Percentiles rank a stretch among this genome's conserved stretches.
Conservation (phyloP, 768 basidiomycete genomes). For the Suillus fuscotomentosus region DNA sequence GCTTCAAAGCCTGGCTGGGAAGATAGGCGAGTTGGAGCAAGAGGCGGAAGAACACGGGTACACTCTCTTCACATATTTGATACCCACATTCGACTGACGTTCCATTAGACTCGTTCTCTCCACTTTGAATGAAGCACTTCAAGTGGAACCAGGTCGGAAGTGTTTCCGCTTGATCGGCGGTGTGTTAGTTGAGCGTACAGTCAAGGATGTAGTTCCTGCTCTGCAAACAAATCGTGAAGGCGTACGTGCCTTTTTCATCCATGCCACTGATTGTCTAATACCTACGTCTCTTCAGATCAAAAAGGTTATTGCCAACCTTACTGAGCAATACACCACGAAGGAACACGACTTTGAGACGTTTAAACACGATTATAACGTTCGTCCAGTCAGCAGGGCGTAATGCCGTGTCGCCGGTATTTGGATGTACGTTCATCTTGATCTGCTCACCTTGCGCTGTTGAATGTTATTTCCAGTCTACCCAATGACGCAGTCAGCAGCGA, state of each 20-base stretch:
- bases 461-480: not conserved
- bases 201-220: slow-evolving; percentile 90
- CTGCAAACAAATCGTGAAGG: slow-evolving; percentile 88
- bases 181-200: slow-evolving; percentile 92
- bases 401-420: not conserved
- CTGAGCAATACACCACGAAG: slow-evolving; percentile 86
- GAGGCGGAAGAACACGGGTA: slow-evolving; percentile 96
- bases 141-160: slow-evolving; percentile 85
- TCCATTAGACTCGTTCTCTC: slow-evolving; percentile 76
- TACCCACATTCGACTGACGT: slow-evolving; percentile 1
- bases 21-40: slow-evolving; percentile 94
- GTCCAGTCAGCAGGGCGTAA: slow-evolving; percentile 45
- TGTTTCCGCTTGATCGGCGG: slow-evolving; percentile 97
- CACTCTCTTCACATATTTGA: slow-evolving; percentile 28
- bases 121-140: slow-evolving; percentile 80
- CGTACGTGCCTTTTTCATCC: slow-evolving; percentile 42
- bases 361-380: slow-evolving; percentile 75
- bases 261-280: slow-evolving; percentile 9
- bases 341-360: slow-evolving; percentile 82
- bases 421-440: not conserved
- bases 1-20: slow-evolving; percentile 85
- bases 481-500: not conserved
- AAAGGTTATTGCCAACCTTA: slow-evolving; percentile 72
- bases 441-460: not conserved
- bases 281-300: slow-evolving; percentile 58